Evolutionary conservation across 1,139 yeast species (phyloP).

Genomic region (Yamadazyma atlantica): DNA sequence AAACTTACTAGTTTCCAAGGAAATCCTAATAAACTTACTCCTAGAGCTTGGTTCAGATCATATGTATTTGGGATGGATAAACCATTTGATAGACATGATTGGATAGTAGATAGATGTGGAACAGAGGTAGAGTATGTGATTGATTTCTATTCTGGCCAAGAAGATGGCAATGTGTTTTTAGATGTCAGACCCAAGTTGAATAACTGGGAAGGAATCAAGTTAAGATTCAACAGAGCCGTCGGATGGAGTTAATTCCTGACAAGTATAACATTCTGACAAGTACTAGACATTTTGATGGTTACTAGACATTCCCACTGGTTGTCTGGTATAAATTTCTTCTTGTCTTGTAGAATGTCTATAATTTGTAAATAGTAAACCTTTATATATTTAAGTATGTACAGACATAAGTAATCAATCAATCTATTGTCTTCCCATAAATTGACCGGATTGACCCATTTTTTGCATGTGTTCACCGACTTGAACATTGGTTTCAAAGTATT

Average conservation of each 20-base stretch:
- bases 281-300: no score
- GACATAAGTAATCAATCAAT: constrained; percentile 1
- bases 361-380: constrained; percentile 7
- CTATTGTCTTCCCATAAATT: constrained; percentile 50
- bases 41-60: constrained; percentile 79
- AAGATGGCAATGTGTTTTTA: constrained; percentile 65
- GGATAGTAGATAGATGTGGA: constrained; percentile 91
- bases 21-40: constrained; percentile 79
- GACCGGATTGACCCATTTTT: constrained; percentile 62
- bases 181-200: constrained; percentile 93
- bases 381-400: constrained; percentile 3
- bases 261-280: no score
- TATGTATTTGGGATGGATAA: constrained; percentile 59
- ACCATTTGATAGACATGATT: constrained; percentile 97
- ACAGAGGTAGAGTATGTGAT: constrained; percentile 82
- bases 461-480: constrained; percentile 94
- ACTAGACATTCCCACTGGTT: no score
- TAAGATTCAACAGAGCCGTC: constrained; percentile 61
- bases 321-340: no score
- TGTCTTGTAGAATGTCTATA: no score
- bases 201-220: constrained; percentile 71
- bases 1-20: constrained; percentile 86
- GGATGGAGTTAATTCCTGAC: constrained; percentile 40
- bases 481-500: constrained; percentile 93
- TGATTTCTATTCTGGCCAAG: constrained; percentile 78